Evolutionary conservation across 768 basidiomycete genomes (phyloP).

Genomic region (Boletus vinaceobasis): DNA sequence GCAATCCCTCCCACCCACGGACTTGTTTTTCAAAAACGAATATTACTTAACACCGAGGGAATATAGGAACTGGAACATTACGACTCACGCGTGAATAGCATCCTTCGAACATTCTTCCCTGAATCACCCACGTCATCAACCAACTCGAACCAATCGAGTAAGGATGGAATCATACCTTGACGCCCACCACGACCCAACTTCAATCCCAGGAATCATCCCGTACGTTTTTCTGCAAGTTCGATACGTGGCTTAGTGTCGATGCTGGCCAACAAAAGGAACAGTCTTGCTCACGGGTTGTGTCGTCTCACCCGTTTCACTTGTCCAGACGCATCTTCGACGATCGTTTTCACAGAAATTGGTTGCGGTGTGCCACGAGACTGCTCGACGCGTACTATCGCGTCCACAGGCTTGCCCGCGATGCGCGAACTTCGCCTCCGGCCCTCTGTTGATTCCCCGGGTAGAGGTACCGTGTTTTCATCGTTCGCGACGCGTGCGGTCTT

Average conservation of each 20-base stretch:
- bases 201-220: conserved; percentile 76
- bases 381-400: conserved; percentile 43
- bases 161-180: conserved; percentile 42
- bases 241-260: conserved; percentile 19
- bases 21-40: conserved; percentile 33
- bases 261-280: background rate
- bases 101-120: conserved; percentile 68
- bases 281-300: conserved; percentile 30
- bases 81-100: conserved; percentile 78
- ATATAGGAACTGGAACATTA: background rate
- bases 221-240: conserved; percentile 58
- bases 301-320: conserved; percentile 31
- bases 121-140: background rate
- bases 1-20: conserved; percentile 83
- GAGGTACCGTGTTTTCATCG: conserved; percentile 20
- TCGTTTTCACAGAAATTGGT: conserved; percentile 38
- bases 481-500: conserved; percentile 15
- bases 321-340: conserved; percentile 35
- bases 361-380: conserved; percentile 32
- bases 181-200: conserved; percentile 83
- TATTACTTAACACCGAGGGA: background rate
- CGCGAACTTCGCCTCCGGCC: conserved; percentile 65
- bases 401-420: conserved; percentile 54
- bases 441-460: background rate
- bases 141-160: background rate